Conservation (phyloP, 768 basidiomycete genomes). For the Lactarius sanguifluus region DNA sequence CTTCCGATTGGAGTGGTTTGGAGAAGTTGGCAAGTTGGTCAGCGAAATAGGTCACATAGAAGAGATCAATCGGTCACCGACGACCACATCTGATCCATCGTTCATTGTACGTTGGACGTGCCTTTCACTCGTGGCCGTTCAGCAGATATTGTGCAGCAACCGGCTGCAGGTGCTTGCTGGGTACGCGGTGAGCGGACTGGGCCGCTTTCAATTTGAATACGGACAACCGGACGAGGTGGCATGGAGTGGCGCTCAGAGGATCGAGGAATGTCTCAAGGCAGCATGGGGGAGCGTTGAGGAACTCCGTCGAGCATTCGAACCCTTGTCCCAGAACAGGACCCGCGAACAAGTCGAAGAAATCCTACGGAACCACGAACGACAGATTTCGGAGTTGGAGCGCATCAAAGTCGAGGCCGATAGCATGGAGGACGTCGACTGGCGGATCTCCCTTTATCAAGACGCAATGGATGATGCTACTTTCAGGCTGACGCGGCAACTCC, state of each 20-base stretch:
- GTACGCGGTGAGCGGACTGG: background rate
- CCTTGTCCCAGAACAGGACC: background rate
- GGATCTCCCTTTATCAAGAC: background rate
- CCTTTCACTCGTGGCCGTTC: background rate
- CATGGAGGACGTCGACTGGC: background rate
- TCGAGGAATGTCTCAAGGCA: background rate
- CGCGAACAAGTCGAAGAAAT: background rate
- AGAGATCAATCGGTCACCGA: background rate
- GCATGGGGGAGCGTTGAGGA: background rate
- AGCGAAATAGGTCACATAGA: background rate
- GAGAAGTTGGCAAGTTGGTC: background rate
- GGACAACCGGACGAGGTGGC: background rate
- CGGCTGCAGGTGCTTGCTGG: background rate
- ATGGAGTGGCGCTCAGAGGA: background rate
- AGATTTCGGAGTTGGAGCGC: background rate
- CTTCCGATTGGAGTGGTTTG: background rate
- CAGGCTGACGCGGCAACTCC: background rate
- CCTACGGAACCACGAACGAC: background rate
- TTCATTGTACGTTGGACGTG: background rate
- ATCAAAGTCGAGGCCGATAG: background rate
- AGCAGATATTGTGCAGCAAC: background rate
- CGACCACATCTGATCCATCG: background rate
- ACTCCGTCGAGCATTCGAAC: background rate
- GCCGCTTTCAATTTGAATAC: background rate
- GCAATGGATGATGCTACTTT: background rate